Conservation (phyloP, 2,329 filamentous ascomycete genomes). For the Falciphora oryzae region DNA sequence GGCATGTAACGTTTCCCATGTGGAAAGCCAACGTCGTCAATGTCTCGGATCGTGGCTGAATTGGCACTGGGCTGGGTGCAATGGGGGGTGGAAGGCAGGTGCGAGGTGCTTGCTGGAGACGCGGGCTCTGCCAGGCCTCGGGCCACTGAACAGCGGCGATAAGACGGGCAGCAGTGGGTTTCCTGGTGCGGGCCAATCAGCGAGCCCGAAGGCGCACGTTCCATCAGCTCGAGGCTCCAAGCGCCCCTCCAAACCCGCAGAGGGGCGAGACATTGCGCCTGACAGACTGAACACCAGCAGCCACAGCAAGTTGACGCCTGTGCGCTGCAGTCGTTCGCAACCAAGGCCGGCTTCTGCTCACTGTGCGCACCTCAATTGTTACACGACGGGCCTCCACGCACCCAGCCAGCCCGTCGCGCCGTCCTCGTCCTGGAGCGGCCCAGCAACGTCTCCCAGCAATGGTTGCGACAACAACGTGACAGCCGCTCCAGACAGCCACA, state of each 20-base stretch:
- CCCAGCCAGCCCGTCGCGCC: no score
- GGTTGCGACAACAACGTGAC: slow-evolving; percentile 14
- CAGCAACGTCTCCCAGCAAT: slow-evolving; percentile 8
- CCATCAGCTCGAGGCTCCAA: neutral
- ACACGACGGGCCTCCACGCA: neutral
- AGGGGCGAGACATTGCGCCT: no score
- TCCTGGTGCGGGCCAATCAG: neutral
- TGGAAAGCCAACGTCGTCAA: neutral
- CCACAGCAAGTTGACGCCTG: neutral
- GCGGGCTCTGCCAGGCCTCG: no score
- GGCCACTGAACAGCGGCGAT: no score
- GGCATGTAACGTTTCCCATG: neutral
- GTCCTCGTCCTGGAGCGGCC: neutral
- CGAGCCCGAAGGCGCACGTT: neutral
- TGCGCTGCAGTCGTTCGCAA: neutral
- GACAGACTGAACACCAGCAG: neutral
- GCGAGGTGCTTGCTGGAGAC: no score
- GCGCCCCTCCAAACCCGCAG: neutral
- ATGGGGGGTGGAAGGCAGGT: no score
- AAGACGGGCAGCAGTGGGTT: no score
- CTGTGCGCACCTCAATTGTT: no score
- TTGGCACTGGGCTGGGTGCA: neutral
- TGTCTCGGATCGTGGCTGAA: neutral
- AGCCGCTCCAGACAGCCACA: slow-evolving; percentile 9
- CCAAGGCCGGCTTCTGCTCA: no score